Evolutionary conservation across 345 rosid genomes (phyloP), one percentile per base, ranked within the genome.

Genomic region (Bruguiera parviflora): DNA sequence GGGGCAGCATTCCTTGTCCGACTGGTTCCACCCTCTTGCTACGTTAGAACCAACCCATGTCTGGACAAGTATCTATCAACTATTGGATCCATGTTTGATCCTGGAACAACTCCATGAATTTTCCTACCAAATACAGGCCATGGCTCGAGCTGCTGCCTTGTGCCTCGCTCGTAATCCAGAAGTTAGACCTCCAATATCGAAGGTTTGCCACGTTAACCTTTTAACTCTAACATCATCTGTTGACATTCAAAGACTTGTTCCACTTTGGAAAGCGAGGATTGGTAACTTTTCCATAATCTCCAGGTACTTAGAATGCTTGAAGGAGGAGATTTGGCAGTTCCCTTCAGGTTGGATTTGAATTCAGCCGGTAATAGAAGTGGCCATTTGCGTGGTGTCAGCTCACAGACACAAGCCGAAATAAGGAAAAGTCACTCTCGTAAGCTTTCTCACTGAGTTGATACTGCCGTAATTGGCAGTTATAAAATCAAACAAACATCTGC

Each of bases 361-460:
- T 69, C 87, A 56, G 74, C 72, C 35, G 92, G 92, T 46, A 86
- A 73, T 51, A 78, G 88, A 83, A 88, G 92, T 59, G 88, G 86
- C 31, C 92, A 72, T 78, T 72, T 87, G 72, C 68, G 64, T 18
- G 89, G 83, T 49, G 58, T 84, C 63, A 81, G 75, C 63, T 61
- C 82, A 4, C 76, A 53, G 37, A 20, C 66, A 49, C 76, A 68
- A 68, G 68, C 73, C 5, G 78, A 82, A 64, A 60, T 66, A 25
- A 77, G 61, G 76, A 74, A 73, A 65, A 70, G 71, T 64, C 89
- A 84, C 67, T 74, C 77, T 52, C 89, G 88, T 20, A 80, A 76
- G 72, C 86, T 83, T 46, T 87, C 92, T 11, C 81, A 79, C 72
- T 79, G 75, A 79, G 43, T 31, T 58, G 55, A 64, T 69, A 47